Conservation (phyloP, 2,329 filamentous ascomycete genomes). For the Trichoderma polysporum region DNA sequence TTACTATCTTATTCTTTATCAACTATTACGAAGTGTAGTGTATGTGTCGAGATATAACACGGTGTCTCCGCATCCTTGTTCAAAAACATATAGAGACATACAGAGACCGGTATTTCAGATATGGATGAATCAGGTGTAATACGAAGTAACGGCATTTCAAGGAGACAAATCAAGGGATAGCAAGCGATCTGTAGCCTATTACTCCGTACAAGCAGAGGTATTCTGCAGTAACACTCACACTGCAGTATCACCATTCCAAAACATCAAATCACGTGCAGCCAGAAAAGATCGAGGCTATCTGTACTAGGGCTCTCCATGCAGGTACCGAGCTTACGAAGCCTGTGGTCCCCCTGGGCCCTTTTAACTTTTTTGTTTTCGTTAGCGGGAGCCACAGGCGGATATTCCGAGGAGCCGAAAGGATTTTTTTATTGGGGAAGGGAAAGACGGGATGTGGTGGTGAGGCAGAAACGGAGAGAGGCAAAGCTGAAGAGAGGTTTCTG, state of each 20-base stretch:
- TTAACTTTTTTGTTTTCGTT: neutral
- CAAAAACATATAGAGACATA: neutral
- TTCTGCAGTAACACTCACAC: too few species aligned
- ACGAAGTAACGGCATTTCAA: too few species aligned
- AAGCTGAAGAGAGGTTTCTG: neutral
- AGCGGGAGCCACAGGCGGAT: slow-evolving; percentile 4
- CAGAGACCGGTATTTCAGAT: too few species aligned
- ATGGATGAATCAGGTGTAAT: too few species aligned
- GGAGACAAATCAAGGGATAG: too few species aligned
- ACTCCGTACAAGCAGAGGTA: too few species aligned
- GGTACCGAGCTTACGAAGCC: slow-evolving; percentile 7
- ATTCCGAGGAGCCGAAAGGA: neutral
- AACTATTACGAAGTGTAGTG: neutral
- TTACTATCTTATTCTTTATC: neutral
- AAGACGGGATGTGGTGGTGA: too few species aligned
- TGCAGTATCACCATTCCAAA: too few species aligned
- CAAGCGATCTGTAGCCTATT: too few species aligned
- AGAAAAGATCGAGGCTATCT: too few species aligned
- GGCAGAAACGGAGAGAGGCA: too few species aligned
- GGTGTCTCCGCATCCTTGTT: neutral
- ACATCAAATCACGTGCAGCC: neutral
- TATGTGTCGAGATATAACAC: neutral
- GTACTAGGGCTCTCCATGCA: neutral
- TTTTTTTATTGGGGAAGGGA: neutral
- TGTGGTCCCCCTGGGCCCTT: slow-evolving; percentile 5